A percentile compares a stretch with the other conserved stretches of the same genome.
phyloP scores from a whole-genome alignment of 2,329 filamentous ascomycete species.

The Fusarium cicatricum region DNA sequence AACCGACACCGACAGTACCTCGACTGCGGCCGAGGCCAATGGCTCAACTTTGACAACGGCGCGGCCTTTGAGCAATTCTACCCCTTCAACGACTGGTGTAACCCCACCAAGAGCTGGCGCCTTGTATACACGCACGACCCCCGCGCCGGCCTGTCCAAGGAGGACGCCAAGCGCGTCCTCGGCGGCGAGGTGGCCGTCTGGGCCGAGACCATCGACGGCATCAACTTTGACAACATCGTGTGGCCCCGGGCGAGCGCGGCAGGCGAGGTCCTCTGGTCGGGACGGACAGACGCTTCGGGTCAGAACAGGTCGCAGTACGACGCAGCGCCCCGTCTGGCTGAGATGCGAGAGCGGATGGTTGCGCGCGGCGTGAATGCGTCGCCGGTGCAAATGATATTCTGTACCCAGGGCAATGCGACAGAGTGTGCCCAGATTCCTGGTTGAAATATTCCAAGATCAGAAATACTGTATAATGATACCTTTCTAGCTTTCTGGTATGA shows the following conservation, averaged over 20 bases:
- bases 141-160: slow-evolving; percentile 65
- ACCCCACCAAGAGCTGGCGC: slow-evolving; percentile 82
- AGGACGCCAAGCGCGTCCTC: slow-evolving; percentile 72
- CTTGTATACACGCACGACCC: slow-evolving; percentile 85
- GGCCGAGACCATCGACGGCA: slow-evolving; percentile 79
- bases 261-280: slow-evolving; percentile 83
- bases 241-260: slow-evolving; percentile 82
- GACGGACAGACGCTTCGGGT: slow-evolving; percentile 69
- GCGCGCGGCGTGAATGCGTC: slow-evolving; percentile 69
- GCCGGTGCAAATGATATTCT: slow-evolving; percentile 72
- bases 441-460: slow-evolving; percentile 2
- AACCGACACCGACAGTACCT: slow-evolving; percentile 66
- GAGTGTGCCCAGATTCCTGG: slow-evolving; percentile 37
- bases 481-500: slow-evolving; percentile 4
- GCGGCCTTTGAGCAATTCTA: slow-evolving; percentile 61
- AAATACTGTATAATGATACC: slow-evolving; percentile 11
- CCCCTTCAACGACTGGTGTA: slow-evolving; percentile 84
- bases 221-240: slow-evolving; percentile 77
- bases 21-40: slow-evolving; percentile 83
- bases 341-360: slow-evolving; percentile 80
- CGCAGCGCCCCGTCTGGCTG: slow-evolving; percentile 73
- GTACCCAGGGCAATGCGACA: slow-evolving; percentile 42
- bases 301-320: slow-evolving; percentile 76
- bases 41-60: slow-evolving; percentile 74
- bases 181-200: slow-evolving; percentile 86